Evolutionary conservation across 2,329 filamentous ascomycete genomes (phyloP).

Genomic region (Aureobasidium melanogenum): DNA sequence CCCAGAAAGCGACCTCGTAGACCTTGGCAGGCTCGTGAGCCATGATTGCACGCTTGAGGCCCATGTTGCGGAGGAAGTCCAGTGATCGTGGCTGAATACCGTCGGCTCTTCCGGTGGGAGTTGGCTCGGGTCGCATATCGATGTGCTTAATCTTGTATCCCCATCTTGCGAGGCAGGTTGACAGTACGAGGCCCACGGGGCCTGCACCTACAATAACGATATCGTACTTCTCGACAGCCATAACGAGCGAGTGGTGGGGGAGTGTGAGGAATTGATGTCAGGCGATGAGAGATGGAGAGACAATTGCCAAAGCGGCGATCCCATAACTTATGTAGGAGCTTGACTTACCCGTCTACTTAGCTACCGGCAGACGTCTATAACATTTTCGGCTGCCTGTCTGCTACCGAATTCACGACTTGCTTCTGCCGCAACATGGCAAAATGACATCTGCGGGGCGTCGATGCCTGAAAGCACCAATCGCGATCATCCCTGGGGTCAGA

Average conservation of each 20-base stretch:
- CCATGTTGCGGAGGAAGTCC: conserved; percentile 82
- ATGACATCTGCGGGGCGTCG: conserved; percentile 8
- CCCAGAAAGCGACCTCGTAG: conserved; percentile 62
- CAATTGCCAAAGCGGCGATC: neutral
- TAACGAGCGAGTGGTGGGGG: neutral
- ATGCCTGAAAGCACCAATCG: neutral
- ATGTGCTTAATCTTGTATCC: conserved; percentile 94
- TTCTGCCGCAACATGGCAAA: neutral
- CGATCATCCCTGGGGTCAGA: neutral
- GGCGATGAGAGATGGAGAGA: neutral
- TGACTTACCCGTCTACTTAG: neutral
- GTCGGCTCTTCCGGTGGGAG: conserved; percentile 76
- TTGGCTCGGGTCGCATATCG: conserved; percentile 80
- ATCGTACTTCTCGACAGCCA: conserved; percentile 46
- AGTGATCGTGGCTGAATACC: conserved; percentile 86
- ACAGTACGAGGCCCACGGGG: conserved; percentile 78
- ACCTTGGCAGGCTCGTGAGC: conserved; percentile 78
- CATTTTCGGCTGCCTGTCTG: conserved; percentile 6
- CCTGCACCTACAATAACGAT: conserved; percentile 82
- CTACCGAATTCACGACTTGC: conserved; percentile 4
- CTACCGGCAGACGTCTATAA: conserved; percentile 6
- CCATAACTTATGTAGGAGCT: neutral
- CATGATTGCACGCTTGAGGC: conserved; percentile 81
- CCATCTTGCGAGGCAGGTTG: conserved; percentile 81
- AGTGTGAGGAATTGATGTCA: neutral